Evolutionary conservation across 2,329 filamentous ascomycete species (phyloP), one percentile per base, ranked within the genome.

Genomic region (Boeremia exigua): DNA sequence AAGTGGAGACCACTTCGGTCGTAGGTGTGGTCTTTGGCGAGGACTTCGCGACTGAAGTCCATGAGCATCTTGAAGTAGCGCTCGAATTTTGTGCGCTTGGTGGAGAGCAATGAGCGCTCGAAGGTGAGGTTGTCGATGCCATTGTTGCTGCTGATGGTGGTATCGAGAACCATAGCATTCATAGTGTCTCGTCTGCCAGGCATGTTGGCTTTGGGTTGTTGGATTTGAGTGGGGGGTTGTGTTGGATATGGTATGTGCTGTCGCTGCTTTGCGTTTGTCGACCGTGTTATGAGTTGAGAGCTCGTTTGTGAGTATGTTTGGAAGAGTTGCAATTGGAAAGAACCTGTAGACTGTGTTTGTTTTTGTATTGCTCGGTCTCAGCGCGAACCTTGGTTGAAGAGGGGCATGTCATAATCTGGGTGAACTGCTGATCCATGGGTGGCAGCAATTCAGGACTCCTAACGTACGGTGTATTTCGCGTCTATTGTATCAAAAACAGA

Each of bases 1-100:
- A 47, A 27, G 27, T n/a, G 44, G 3, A 3, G n/a, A 8, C 25
- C 28, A 4, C 14, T 10, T 14, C 25, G 17, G 11, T 33, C 19
- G 23, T n/a, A 44, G 25, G 30, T 48, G 14, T 48, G 38, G n/a
- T 54, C 44, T 48, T 25, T 48, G 14, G 17, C 12, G 3, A 54
- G 44, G 7, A 48, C 32, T n/a, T 48, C 17, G 19, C 38, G 38
- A 9, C 12, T 44, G 5, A 48, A 12, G 3, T 19, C 25, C 10
- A 48, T 38, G 17, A 45, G 19, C 17, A 32, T 14, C 32, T 29
- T 32, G 32, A 44, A 45, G 37, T 48, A 29, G 17, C 17, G 38
- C 51, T 48, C 38, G 19, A 48, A 44, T 23, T 33, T 38, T 17
- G 6, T 27, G 27, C 36, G 39, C 11, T 40, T 52, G 42, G 14